A percentile compares a stretch with the other conserved stretches of the same genome.
phyloP scores from a whole-genome alignment of 345 rosid species.

The Salix brachista region DNA sequence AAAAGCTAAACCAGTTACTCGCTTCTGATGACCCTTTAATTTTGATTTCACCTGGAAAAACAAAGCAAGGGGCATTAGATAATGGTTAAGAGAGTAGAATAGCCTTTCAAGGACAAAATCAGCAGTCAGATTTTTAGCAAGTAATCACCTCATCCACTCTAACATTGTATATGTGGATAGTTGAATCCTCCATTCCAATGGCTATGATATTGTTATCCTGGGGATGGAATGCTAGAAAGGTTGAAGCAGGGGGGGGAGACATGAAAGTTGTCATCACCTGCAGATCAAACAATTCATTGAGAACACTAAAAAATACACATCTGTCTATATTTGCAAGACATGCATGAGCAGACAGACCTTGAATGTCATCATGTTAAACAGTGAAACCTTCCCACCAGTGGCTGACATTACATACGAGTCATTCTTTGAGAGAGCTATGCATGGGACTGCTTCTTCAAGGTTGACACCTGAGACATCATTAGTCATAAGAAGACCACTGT shows the following conservation, averaged over 20 bases:
- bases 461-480: constrained; percentile 75
- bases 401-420: constrained; percentile 94
- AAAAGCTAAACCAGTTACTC: constrained; percentile 81
- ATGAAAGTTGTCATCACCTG: constrained; percentile 92
- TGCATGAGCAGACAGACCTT: constrained; percentile 41
- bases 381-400: constrained; percentile 80
- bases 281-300: constrained; percentile 8
- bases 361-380: constrained; percentile 91
- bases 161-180: constrained; percentile 76
- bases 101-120: neutral
- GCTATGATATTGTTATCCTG: constrained; percentile 85
- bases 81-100: neutral
- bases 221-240: constrained; percentile 86
- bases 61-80: constrained; percentile 6
- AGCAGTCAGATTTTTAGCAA: neutral
- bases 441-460: constrained; percentile 76
- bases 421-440: constrained; percentile 91
- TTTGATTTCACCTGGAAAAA: constrained; percentile 66
- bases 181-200: constrained; percentile 87
- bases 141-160: constrained; percentile 70
- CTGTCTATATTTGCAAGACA: neutral
- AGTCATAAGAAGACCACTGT: constrained; percentile 82
- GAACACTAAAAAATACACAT: neutral
- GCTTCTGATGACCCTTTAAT: constrained; percentile 81
- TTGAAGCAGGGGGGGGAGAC: constrained; percentile 78